phyloP scores from a whole-genome alignment of 148 eudicot species.

The Dianthus caryophyllus region DNA sequence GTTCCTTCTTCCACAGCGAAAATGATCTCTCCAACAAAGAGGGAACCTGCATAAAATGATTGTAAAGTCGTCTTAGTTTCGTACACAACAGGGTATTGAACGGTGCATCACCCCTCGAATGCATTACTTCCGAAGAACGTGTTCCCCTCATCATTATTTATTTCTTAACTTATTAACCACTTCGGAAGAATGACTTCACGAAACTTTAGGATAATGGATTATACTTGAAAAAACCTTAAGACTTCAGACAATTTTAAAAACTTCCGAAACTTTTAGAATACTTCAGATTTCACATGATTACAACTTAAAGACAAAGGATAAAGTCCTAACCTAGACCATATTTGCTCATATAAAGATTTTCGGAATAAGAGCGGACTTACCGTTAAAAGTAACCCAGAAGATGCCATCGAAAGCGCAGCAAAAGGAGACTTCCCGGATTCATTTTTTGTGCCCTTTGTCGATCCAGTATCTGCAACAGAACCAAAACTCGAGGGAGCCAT shows the following conservation, averaged over 20 bases:
- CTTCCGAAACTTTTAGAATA: too few relatives aligned
- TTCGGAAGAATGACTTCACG: too few relatives aligned
- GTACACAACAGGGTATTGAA: not conserved
- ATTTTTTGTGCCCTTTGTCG: conserved; percentile 36
- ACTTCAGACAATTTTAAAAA: too few relatives aligned
- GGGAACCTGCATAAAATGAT: conserved; percentile 41
- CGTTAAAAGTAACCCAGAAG: conserved; percentile 43
- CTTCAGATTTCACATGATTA: too few relatives aligned
- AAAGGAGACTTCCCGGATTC: conserved; percentile 57
- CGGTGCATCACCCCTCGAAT: not conserved
- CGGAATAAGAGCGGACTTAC: conserved; percentile 33
- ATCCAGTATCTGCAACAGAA: conserved; percentile 37
- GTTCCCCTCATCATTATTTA: too few relatives aligned
- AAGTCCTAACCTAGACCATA: not conserved
- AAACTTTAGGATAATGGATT: too few relatives aligned
- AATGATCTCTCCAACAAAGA: conserved; percentile 44
- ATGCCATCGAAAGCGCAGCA: conserved; percentile 59
- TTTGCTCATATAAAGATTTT: not conserved
- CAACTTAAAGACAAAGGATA: too few relatives aligned
- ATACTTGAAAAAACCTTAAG: too few relatives aligned
- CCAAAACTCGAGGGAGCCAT: conserved; percentile 73
- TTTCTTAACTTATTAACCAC: too few relatives aligned
- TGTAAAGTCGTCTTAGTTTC: not conserved
- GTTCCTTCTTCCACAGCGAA: conserved; percentile 41
- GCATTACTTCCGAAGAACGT: too few relatives aligned